phyloP scores from a whole-genome alignment of 352 stramenopile genomes.

The Aphanomyces euteiches region DNA sequence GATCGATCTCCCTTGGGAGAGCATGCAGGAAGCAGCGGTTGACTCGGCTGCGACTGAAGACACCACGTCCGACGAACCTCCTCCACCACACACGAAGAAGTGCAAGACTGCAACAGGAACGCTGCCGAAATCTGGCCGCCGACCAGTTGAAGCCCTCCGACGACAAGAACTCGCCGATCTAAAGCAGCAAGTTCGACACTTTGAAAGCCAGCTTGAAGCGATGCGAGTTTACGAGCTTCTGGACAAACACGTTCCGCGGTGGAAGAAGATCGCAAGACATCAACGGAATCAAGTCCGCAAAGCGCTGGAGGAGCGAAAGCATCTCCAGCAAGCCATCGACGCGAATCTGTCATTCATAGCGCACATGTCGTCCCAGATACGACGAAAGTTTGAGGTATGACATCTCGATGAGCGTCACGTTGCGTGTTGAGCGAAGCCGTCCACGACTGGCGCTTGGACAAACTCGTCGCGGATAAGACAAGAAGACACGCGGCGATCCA shows the following conservation, averaged over 20 bases:
- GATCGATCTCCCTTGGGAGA: no score
- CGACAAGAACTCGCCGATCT: conserved; percentile 2
- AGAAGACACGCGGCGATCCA: neutral
- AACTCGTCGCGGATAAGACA: conserved; percentile 15
- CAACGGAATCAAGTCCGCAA: neutral
- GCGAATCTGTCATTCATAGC: neutral
- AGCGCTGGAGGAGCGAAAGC: neutral
- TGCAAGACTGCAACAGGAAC: no score
- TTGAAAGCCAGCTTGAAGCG: neutral
- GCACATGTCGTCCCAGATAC: neutral
- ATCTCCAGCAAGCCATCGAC: neutral
- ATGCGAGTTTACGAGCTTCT: neutral
- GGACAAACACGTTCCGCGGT: neutral
- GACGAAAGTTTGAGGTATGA: neutral
- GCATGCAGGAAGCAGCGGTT: no score
- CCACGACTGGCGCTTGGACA: conserved; percentile 5
- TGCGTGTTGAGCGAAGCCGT: no score
- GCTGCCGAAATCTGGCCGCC: neutral
- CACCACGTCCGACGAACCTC: no score
- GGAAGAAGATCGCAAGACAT: neutral
- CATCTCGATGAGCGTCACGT: no score
- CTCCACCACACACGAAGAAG: no score
- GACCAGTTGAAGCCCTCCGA: neutral
- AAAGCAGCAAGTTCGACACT: neutral
- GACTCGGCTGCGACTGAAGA: no score